Evolutionary conservation across 495 filamentous ascomycete genomes (phyloP).

Genomic region (Penicillium canariense): DNA sequence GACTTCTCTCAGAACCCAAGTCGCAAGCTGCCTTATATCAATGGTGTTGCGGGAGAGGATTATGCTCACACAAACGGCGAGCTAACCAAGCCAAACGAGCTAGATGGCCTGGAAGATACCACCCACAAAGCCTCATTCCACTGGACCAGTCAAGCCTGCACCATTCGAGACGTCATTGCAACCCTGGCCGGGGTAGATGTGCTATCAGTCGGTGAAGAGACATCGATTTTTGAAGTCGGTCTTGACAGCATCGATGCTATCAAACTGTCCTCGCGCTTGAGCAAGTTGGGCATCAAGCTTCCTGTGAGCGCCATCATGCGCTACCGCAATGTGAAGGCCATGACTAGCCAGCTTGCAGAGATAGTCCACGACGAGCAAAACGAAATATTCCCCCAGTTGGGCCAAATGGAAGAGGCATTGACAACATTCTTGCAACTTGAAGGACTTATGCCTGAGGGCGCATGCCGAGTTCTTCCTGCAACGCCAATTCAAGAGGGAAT

Average conservation of each 20-base stretch:
- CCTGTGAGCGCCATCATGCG: constrained; percentile 68
- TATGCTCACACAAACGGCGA: constrained; percentile 2
- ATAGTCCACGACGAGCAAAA: constrained; percentile 5
- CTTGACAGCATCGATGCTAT: constrained; percentile 89
- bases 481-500: constrained; percentile 85
- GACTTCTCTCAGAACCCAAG: constrained; percentile 24
- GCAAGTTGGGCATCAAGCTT: constrained; percentile 53
- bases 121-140: constrained; percentile 32
- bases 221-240: constrained; percentile 77
- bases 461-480: constrained; percentile 60
- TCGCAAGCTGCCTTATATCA: constrained; percentile 15
- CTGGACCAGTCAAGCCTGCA: constrained; percentile 51
- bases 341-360: constrained; percentile 32
- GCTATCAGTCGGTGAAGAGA: constrained; percentile 49
- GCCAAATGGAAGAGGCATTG: constrained; percentile 31
- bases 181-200: constrained; percentile 52
- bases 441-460: constrained; percentile 26
- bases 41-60: constrained; percentile 4
- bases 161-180: constrained; percentile 59
- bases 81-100: not conserved
- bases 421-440: constrained; percentile 30
- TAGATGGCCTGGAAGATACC: not conserved
- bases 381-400: constrained; percentile 16
- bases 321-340: constrained; percentile 58
- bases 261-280: constrained; percentile 66